These are phyloP conservation scores for Plectranthus barbatus DNA, from an alignment of 257 asterid genomes.

Conservation along the genomic window DNA sequence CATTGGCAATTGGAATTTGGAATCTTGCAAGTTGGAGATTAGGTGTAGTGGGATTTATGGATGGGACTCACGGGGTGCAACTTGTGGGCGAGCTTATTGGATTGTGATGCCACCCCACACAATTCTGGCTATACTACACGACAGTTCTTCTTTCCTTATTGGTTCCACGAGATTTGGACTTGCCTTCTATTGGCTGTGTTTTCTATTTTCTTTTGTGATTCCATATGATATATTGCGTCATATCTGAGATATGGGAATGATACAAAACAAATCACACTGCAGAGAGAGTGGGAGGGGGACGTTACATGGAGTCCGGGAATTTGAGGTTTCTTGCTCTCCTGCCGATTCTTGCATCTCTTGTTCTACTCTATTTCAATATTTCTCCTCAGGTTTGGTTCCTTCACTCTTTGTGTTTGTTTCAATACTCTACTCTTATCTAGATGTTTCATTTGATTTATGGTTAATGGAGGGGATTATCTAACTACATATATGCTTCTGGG, in stretches of 20 bases:
- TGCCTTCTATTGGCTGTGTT: not conserved
- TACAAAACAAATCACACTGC: not conserved
- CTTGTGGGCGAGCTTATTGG: slow-evolving; percentile 15
- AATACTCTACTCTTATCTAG: not conserved
- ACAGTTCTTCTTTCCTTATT: not conserved
- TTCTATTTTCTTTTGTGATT: not conserved
- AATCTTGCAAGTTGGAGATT: not conserved
- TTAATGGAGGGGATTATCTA: not conserved
- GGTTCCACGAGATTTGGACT: slow-evolving; percentile 17
- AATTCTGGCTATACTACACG: not conserved
- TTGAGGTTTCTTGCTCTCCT: slow-evolving; percentile 48
- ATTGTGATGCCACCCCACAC: not conserved
- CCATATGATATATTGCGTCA: not conserved
- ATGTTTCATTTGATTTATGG: not conserved
- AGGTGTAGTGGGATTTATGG: not conserved
- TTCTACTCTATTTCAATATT: slow-evolving; percentile 43
- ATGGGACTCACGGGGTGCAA: slow-evolving; percentile 8
- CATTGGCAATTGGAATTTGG: not conserved
- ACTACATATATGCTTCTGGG: not conserved
- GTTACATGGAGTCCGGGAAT: slow-evolving; percentile 47
- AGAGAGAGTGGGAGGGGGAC: slow-evolving; percentile 7
- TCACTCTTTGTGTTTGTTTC: too few species aligned
- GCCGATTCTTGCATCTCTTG: slow-evolving; percentile 60
- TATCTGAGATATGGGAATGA: not conserved
- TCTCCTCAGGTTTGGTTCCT: slow-evolving; percentile 51